These are phyloP conservation scores for Lactarius quietus DNA, from an alignment of 768 basidiomycete genomes.

Conservation along the genomic window DNA sequence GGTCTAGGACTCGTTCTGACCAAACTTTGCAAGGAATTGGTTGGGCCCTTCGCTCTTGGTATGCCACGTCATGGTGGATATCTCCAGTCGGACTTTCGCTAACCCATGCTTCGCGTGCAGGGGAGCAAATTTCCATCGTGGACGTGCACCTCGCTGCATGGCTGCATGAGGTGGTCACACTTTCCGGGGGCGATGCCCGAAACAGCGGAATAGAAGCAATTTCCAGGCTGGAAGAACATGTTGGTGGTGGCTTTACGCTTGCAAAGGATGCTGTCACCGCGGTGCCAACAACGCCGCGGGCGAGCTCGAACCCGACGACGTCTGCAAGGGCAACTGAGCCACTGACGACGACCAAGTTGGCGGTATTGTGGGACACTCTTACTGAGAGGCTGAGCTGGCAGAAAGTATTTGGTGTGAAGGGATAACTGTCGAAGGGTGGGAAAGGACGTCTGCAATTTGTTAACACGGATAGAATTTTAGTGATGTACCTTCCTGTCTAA, in stretches of 20 bases:
- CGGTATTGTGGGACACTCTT: constrained; percentile 68
- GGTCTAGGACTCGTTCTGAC: constrained; percentile 44
- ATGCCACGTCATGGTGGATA: constrained; percentile 27
- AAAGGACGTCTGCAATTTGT: neutral
- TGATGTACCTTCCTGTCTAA: neutral
- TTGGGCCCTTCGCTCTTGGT: constrained; percentile 66
- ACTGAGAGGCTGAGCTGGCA: constrained; percentile 67
- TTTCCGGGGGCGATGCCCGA: constrained; percentile 49
- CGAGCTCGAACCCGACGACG: constrained; percentile 11
- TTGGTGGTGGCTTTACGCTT: constrained; percentile 45
- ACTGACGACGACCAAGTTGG: constrained; percentile 38
- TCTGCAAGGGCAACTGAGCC: neutral
- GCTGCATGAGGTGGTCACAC: constrained; percentile 56
- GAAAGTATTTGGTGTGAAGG: constrained; percentile 47
- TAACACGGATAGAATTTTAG: neutral
- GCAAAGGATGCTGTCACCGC: constrained; percentile 28
- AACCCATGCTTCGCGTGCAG: constrained; percentile 36
- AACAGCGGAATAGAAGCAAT: constrained; percentile 53
- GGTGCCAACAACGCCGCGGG: constrained; percentile 26
- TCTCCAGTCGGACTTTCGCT: neutral
- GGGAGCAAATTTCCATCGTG: constrained; percentile 78
- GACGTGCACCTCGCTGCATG: constrained; percentile 80
- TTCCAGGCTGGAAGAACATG: constrained; percentile 48
- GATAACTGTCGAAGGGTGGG: neutral
- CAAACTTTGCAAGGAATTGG: constrained; percentile 52